Base-by-base conservation (phyloP, 169 alveolate species). In the Plasmodium ovale region DNA sequence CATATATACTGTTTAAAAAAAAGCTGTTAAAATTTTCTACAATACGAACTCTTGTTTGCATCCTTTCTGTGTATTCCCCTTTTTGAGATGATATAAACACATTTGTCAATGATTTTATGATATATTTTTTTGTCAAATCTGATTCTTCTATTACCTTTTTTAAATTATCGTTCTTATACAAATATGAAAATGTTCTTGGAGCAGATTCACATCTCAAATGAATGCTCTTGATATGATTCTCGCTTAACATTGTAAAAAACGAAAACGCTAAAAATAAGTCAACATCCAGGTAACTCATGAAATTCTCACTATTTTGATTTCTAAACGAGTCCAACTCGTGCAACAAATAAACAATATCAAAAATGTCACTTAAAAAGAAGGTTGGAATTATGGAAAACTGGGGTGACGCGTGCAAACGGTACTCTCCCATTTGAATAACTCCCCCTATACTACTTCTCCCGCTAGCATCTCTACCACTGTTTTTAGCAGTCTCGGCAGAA, bases 171-270 rank as follows among this genome's bases (percentile, higher is more conserved):
- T 21, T 60, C 58, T 89, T 90, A 84, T 92, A 87, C 44, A 94
- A 67, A 94, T 69, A 62, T 12, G 93, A 69, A 31, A 93, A 72
- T 7, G 93, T 87, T 42, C 91, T 72, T 29, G 95, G 90, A 65
- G 95, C 93, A n/a, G 92, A 94, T 77, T 96, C 97, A 74, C 97
- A 96, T 42, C 97, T 94, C 33, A 93, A 70, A 53, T 96, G 98
- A 3, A 95, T 93, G 67, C 95, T 96, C 60, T 93, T 94, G 72
- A 96, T 93, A 71, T 87, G 89, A 47, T 74, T 58, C 23, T 95
- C 95, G 23, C 93, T 84, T 59, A 87, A 91, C 97, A 96, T 96
- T 29, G 96, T 88, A 42, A 92, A 93, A 16, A 96, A 88, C 59
- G 95, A 88, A 21, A 94, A 72, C 1, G 98, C 92, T 33, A 95